These are phyloP conservation scores for Musa troglodytarum DNA, from an alignment of 176 grass and related monocot genomes.

Conservation along the genomic window DNA sequence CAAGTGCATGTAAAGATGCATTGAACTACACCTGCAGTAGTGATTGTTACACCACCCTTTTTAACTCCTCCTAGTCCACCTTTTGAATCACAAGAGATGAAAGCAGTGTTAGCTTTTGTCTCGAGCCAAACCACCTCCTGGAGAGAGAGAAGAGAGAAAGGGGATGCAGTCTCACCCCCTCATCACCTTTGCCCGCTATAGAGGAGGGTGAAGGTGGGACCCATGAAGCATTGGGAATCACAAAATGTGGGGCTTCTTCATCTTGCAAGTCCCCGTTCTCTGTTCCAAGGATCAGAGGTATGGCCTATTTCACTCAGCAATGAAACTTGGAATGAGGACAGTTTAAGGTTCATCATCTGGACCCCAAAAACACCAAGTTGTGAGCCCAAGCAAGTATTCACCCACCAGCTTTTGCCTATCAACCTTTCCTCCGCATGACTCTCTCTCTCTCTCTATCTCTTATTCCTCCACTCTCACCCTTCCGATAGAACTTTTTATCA, in stretches of 20 bases:
- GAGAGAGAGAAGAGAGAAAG: too few species aligned
- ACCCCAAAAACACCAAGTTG: background rate
- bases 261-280: background rate
- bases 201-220: background rate
- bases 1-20: too few species aligned
- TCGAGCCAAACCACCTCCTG: too few species aligned
- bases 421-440: background rate
- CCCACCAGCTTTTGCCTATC: constrained; percentile 4
- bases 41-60: too few species aligned
- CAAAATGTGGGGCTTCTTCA: background rate
- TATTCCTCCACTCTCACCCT: too few species aligned
- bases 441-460: background rate
- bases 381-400: background rate
- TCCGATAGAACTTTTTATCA: background rate
- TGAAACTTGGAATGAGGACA: background rate
- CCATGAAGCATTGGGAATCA: background rate
- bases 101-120: too few species aligned
- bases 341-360: background rate
- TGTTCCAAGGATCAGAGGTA: background rate
- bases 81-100: too few species aligned
- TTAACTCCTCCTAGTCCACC: too few species aligned
- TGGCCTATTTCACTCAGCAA: background rate
- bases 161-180: background rate
- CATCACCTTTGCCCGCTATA: background rate
- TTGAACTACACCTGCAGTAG: too few species aligned